Evolutionary conservation across 2,329 filamentous ascomycete species (phyloP).

Genomic region (Didymella exigua): DNA sequence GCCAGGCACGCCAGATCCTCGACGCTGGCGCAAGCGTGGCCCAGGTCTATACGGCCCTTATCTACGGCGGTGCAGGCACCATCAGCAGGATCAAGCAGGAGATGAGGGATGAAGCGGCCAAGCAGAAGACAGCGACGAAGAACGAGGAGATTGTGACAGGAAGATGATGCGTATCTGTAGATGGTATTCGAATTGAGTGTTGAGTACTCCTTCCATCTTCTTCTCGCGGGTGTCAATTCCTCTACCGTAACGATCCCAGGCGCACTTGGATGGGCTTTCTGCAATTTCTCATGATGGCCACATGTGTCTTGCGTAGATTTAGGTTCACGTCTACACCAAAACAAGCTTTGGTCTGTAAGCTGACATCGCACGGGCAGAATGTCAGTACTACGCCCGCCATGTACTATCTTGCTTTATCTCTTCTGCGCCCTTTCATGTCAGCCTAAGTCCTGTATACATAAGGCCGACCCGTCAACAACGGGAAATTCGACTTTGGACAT

Average conservation of each 20-base stretch:
- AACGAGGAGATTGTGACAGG: neutral
- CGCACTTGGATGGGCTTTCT: neutral
- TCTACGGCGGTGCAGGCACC: slow-evolving; percentile 67
- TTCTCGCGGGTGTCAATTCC: too few relatives aligned
- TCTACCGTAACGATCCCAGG: too few relatives aligned
- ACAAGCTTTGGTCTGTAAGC: neutral
- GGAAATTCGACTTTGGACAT: too few relatives aligned
- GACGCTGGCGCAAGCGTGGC: slow-evolving; percentile 89
- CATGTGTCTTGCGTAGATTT: neutral
- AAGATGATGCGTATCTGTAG: slow-evolving; percentile 1
- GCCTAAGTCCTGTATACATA: neutral
- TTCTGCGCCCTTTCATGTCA: neutral
- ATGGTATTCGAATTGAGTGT: neutral
- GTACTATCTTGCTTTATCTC: neutral
- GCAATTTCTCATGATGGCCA: neutral
- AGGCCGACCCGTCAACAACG: neutral
- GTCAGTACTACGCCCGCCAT: neutral
- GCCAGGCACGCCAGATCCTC: slow-evolving; percentile 79
- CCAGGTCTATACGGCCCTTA: slow-evolving; percentile 84
- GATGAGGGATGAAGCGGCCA: slow-evolving; percentile 52
- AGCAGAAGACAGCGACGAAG: slow-evolving; percentile 30
- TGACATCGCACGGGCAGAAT: neutral
- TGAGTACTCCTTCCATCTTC: neutral
- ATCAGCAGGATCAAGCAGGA: slow-evolving; percentile 60
- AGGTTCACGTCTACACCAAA: neutral